Conservation (phyloP, 2,329 filamentous ascomycete genomes). For the Penicillium frequentans region DNA sequence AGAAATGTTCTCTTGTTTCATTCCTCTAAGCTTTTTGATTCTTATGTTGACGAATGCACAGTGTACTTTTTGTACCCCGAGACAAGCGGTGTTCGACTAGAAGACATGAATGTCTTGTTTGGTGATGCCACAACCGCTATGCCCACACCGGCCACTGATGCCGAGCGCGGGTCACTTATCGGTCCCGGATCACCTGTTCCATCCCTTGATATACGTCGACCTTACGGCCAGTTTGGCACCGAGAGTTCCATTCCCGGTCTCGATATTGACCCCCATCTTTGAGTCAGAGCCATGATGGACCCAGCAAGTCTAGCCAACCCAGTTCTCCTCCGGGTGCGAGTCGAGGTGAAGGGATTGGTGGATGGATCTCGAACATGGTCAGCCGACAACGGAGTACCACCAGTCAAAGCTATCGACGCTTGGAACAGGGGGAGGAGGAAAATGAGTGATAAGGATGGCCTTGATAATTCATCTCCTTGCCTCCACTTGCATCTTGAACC, state of each 20-base stretch:
- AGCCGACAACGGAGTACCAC: conserved; percentile 49
- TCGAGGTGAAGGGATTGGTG: conserved; percentile 59
- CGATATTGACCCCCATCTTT: conserved; percentile 74
- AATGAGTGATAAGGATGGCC: conserved; percentile 11
- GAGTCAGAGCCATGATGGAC: conserved; percentile 45
- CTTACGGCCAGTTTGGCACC: conserved; percentile 51
- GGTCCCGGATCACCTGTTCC: conserved; percentile 75
- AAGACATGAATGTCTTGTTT: conserved; percentile 95
- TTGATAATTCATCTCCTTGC: neutral
- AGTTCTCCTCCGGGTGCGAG: conserved; percentile 34
- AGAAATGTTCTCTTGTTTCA: conserved; percentile 42
- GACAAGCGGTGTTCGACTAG: conserved; percentile 89
- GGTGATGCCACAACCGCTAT: conserved; percentile 86
- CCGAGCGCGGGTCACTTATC: conserved; percentile 81
- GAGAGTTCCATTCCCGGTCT: conserved; percentile 75
- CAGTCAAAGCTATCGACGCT: conserved; percentile 43
- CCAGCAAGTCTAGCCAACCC: conserved; percentile 49
- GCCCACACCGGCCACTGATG: conserved; percentile 73
- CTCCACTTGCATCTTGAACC: neutral
- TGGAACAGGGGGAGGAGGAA: conserved; percentile 49
- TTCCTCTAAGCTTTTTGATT: neutral
- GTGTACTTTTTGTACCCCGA: conserved; percentile 98
- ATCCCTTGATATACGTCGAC: conserved; percentile 67
- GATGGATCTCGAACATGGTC: conserved; percentile 70
- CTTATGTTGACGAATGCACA: conserved; percentile 36